A percentile compares a stretch with the other conserved stretches of the same genome.
These are phyloP conservation scores for Spiromastix sp. DNA, from an alignment of 2,329 filamentous ascomycete genomes.

Conservation along the genomic window DNA sequence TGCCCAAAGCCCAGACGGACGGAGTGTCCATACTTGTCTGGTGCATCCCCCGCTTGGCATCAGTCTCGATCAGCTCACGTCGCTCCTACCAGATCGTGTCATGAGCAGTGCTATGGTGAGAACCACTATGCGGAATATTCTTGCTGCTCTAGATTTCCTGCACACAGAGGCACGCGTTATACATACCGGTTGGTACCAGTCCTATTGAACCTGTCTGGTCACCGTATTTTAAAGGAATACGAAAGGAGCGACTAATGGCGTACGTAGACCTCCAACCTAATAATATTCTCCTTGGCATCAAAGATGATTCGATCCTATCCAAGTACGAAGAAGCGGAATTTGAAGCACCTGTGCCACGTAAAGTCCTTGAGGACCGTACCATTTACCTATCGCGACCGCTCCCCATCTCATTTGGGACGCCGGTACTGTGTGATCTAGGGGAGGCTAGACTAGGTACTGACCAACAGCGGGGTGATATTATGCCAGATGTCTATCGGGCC, in stretches of 20 bases:
- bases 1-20: conserved; percentile 13
- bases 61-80: conserved; percentile 14
- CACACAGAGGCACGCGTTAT: conserved; percentile 18
- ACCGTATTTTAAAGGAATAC: too few relatives aligned
- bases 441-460: conserved; percentile 13
- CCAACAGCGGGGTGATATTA: conserved; percentile 14
- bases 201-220: neutral
- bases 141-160: conserved; percentile 20
- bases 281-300: conserved; percentile 22
- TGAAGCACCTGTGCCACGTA: conserved; percentile 17
- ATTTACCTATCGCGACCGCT: conserved; percentile 18
- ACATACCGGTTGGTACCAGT: conserved; percentile 18
- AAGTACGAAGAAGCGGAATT: conserved; percentile 20
- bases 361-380: conserved; percentile 16
- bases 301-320: conserved; percentile 19
- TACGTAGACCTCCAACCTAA: conserved; percentile 21
- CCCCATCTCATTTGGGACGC: conserved; percentile 11
- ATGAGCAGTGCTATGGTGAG: conserved; percentile 16
- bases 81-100: conserved; percentile 11
- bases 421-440: conserved; percentile 21
- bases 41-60: conserved; percentile 19
- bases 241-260: neutral
- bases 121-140: conserved; percentile 13
- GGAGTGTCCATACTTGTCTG: conserved; percentile 20
- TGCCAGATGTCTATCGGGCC: conserved; percentile 20